Evolutionary conservation across 2,329 filamentous ascomycete species (phyloP).

Genomic region (Onygenales sp.): DNA sequence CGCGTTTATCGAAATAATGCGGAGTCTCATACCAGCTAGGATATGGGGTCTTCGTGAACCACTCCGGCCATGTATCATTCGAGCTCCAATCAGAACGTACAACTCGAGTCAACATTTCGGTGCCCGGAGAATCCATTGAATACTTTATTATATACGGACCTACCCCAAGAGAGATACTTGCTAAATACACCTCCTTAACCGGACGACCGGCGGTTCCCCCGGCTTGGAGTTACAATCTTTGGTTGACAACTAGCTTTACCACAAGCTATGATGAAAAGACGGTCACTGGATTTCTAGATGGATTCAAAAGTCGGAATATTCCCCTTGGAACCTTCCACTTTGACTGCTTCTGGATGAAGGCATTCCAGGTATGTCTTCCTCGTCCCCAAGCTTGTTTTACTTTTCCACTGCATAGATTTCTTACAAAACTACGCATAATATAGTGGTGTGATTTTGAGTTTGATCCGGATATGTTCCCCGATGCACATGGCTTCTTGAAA

Average conservation of each 20-base stretch:
- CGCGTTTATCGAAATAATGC: not conserved
- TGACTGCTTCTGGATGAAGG: conserved; percentile 67
- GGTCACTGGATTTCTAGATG: conserved; percentile 56
- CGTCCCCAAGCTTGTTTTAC: not conserved
- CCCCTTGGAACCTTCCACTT: conserved; percentile 66
- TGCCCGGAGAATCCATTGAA: conserved; percentile 60
- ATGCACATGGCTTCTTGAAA: conserved; percentile 54
- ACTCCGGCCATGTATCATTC: conserved; percentile 58
- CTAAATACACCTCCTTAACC: conserved; percentile 57
- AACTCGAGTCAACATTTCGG: conserved; percentile 58
- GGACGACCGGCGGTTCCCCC: conserved; percentile 57
- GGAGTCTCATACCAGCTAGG: not conserved
- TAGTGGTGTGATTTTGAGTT: conserved; percentile 69
- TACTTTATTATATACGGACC: conserved; percentile 66
- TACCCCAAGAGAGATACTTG: conserved; percentile 61
- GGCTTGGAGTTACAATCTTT: conserved; percentile 66
- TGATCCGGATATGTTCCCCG: conserved; percentile 58
- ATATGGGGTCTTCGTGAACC: conserved; percentile 69
- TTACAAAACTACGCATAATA: conserved; percentile 1
- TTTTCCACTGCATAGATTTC: not conserved
- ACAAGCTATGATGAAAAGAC: conserved; percentile 63
- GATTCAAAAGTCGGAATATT: conserved; percentile 56
- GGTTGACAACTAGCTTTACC: conserved; percentile 65
- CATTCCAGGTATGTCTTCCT: not conserved
- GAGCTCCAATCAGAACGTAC: conserved; percentile 68